Evolutionary conservation across 495 filamentous ascomycete genomes (phyloP), one percentile per base, ranked within the genome.

Genomic region (Hypoxylon intermedium): DNA sequence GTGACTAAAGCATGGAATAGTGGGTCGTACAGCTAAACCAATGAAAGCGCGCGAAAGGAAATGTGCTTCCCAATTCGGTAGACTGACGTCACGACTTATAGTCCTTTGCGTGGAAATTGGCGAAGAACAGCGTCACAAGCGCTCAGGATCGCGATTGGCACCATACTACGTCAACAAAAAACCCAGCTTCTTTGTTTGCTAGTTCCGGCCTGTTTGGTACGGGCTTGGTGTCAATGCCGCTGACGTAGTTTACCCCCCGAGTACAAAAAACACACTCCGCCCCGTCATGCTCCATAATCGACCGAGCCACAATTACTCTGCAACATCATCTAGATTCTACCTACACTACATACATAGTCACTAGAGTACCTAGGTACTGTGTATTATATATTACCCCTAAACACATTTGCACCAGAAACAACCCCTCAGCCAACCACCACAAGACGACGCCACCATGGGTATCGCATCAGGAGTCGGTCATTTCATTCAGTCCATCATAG

Each of bases 401-500:
- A 28, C n/a, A 6, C 20, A 28, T 28, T 6, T 11, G 5, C 19
- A 26, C 11, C 11, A 11, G 5, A 12, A 20, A 24, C 15, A 9
- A 34, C 26, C 3, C 1, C 5, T 43, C 9, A 9, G 12, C 23
- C 40, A 53, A 28, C 2, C 6, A 34, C 9, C 18, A 38, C 43
- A 54, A 15, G n/a, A 28, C 26, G 26, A 5, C 26, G 12, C 16
- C 12, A 71, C 12, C 15, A 69, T 69, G 65, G 58, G 59, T 45
- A 75, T 79, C 67, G 58, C 77, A 63, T 64, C 71, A 20, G 63
- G 76, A 24, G 41, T 72, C 16, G 57, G 68, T 49, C 68, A 68
- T 48, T 55, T 78, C 58, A 41, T 58, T 31, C 62, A 69, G 31
- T 68, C 77, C 30, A 45, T 79, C 63, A 53, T 70, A 36, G 76